Evolutionary conservation across 805 yeast species (phyloP), one percentile per base, ranked within the genome.

Genomic region (Wickerhamiella galacta): DNA sequence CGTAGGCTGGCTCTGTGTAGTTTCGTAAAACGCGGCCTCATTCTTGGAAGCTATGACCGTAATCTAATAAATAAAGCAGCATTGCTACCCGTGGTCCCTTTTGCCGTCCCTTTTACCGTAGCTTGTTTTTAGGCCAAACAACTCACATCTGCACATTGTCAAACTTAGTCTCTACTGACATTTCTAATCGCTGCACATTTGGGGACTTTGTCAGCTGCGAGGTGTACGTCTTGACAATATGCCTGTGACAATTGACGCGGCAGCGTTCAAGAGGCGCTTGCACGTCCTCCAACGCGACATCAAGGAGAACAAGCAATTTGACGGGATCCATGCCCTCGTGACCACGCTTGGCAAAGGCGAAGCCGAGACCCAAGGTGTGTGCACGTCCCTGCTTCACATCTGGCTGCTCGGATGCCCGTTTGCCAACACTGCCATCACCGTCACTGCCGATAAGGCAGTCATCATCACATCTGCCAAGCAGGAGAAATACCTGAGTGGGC

Each of bases 401-500:
- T 87, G 96, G 96, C 60, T 87, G 34, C 58, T 87, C 31, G 94
- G 95, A 3, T 87, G 85, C 52, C 96, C 90, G 52, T 87, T 87
- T 50, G 92, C 93, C n/a, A 90, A 90, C 32, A 83, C 95, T 2
- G 72, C 73, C 20, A 56, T 87, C 33, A 70, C 66, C 32, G 57
- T 85, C 37, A 67, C 78, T 3, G 63, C 66, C 34, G 68, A 66
- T 24, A 71, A 70, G 42, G 60, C 72, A 24, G 54, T 71, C 3
- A 60, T 87, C 34, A 63, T 85, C 37, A 85, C 95, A 0, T 74
- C 87, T 20, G 75, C 72, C 31, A 81, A 81, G 5, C 87, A 87
- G 56, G 82, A 92, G 26, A 80, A 75, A 52, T 76, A 83, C 58
- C 59, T 87, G 43, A 66, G 65, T 27, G 67, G 70, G 4, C 62